phyloP scores from a whole-genome alignment of 1,284 basidiomycete genomes.

The Tremellales sp. region DNA sequence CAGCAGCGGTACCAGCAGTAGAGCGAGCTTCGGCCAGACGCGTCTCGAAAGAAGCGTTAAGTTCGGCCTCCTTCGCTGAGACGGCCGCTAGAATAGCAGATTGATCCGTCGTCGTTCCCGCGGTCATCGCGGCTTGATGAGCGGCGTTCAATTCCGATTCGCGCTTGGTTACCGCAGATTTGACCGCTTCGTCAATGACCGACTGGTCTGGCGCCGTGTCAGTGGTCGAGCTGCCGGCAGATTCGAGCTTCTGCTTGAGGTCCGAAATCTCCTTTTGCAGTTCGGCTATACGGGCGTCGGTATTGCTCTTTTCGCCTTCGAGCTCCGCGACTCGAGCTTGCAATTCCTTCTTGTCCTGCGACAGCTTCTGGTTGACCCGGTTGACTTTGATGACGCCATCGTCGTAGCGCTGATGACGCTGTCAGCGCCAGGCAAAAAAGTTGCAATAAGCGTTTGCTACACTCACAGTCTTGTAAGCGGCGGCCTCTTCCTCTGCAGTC shows the following conservation, averaged over 20 bases:
- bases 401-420: conserved; percentile 25
- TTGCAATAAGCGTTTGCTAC: background rate
- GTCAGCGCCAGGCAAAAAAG: background rate
- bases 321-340: conserved; percentile 13
- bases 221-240: conserved; percentile 4
- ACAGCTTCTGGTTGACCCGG: conserved; percentile 24
- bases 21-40: conserved; percentile 17
- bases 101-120: conserved; percentile 4
- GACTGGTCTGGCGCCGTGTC: conserved; percentile 12
- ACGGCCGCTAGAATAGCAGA: conserved; percentile 12
- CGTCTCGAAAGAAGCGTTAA: conserved; percentile 18
- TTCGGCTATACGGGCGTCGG: conserved; percentile 17
- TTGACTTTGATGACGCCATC: conserved; percentile 38
- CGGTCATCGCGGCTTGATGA: conserved; percentile 25
- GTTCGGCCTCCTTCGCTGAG: conserved; percentile 25
- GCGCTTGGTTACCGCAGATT: conserved; percentile 35
- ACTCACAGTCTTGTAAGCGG: conserved; percentile 9
- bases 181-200: conserved; percentile 37
- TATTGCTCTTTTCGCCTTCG: conserved; percentile 9
- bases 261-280: conserved; percentile 28
- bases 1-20: conserved; percentile 7
- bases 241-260: conserved; percentile 14
- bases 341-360: background rate
- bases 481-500: conserved; percentile 16
- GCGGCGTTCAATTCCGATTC: conserved; percentile 34